Base-by-base conservation (phyloP, 2,329 filamentous ascomycete species). In the Emericellopsis cladophorae region DNA sequence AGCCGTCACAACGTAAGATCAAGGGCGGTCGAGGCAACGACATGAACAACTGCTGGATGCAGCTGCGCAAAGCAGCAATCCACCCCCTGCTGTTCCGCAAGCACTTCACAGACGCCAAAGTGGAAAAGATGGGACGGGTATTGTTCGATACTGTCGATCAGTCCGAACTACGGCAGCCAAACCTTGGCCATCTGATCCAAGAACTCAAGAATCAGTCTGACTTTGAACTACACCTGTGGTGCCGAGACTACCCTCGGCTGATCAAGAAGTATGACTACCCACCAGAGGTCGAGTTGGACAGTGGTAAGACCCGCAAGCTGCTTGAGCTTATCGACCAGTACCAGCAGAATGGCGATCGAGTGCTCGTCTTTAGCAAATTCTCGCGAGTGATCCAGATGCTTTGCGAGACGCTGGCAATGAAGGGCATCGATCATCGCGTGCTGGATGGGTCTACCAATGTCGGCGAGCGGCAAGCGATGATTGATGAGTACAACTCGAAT, bases 321-420 rank as follows among this genome's bases (percentile, higher is more conserved):
- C 69, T 87, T 22, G 73, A 84, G 50, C 71, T 98, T 11, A 70
- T 98, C 1, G 66, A 70, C 10, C 62, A 71, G 12, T 95, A 87
- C 61, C 80, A 81, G 48, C 65, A 72, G 44, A 88, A 87, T 40
- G 90, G 89, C 4, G 89, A 95, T 56, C 81, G 90, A 4, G 81
- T 85, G 1, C 72, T 98, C 3, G 78, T 98, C 21, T 98, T 98
- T 64, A 93, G 84, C 36, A 88, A 95, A 51, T 98, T 96, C 59
- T 86, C 86, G 7, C 81, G 86, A 48, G 81, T 95, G 41, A 83
- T 96, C 60, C 84, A 95, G 58, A 88, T 98, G 42, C 70, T 98
- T 1, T 81, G 88, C 48, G 79, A 85, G 51, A 86, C 93, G 0
- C 70, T 98, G 9, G 76, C 83, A 38, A 77, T 77, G 0, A 69